Evolutionary conservation across 257 asterid species (phyloP), one percentile per base, ranked within the genome.

Genomic region (Scutellaria minor): DNA sequence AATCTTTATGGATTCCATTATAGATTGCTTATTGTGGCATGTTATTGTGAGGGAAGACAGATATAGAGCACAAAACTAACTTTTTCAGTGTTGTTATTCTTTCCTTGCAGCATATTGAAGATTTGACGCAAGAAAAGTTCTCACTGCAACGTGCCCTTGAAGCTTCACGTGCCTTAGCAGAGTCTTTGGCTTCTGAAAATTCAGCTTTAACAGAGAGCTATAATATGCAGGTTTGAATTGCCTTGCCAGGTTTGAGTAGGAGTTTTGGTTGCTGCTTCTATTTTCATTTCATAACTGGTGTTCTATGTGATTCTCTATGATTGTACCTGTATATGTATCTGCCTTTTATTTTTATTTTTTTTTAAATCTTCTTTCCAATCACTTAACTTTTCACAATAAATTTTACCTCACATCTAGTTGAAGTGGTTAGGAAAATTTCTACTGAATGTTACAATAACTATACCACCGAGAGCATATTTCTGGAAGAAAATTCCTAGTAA

Each of bases 121-220:
- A 95, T 83, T 85, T 95, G 78, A 95, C 98, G 4, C 97, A 87
- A 83, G 99, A 95, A 67, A 95, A 92, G 77, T 95, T 95, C 78
- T 87, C 99, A 31, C 76, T 95, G 85, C 99, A 92, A 88, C 96
- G 96, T 46, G 92, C 96, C 75, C 95, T 92, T 70, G 99, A 92
- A 77, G 92, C 98, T 76, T 88, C 99, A 44, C 91, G 89, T 66
- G 78, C 95, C 76, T 76, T 95, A 66, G 81, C 97, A 7, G 99
- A 90, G 84, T 88, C 98, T 62, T 77, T 95, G 80, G 98, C 99
- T 80, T 80, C 99, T 71, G 98, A 92, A 89, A 95, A 95, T 89
- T 90, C 98, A 27, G 78, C 97, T 64, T 78, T 95, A 80, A 92
- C 98, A 5, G 97, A 95, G 65, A 90, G 84, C 85, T 95, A 71